Conservation (phyloP, 73 alveolate species). For the Tetrahymena malaccensis region DNA sequence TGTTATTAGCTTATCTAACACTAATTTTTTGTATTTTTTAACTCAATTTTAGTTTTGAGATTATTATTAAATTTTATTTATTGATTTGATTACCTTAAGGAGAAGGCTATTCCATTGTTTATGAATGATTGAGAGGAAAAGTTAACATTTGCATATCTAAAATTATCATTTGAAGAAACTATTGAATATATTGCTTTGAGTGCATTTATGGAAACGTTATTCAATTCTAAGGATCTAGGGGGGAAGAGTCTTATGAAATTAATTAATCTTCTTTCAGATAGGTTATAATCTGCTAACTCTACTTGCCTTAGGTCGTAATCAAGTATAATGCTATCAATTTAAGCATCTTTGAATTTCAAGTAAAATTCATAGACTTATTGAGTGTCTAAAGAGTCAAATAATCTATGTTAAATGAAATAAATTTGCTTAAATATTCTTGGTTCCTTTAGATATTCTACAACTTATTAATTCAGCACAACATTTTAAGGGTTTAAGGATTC, state of each 20-base stretch:
- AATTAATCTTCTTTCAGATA: background rate
- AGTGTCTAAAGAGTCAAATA: background rate
- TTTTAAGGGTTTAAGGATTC: background rate
- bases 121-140: background rate
- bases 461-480: background rate
- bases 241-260: background rate
- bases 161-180: background rate
- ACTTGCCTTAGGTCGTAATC: background rate
- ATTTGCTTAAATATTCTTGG: background rate
- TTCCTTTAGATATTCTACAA: background rate
- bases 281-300: background rate
- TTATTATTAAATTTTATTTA: background rate
- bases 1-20: too few relatives aligned
- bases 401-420: background rate
- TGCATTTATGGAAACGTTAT: background rate
- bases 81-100: background rate
- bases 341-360: background rate
- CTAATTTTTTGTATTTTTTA: too few relatives aligned
- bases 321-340: background rate
- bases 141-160: background rate
- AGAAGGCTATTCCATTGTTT: background rate
- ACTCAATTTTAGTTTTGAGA: too few relatives aligned
- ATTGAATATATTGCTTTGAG: background rate
- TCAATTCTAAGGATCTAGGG: background rate
- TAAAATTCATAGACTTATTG: background rate